Evolutionary conservation across 2,329 filamentous ascomycete species (phyloP), one percentile per base, ranked within the genome.

Genomic region (Fonsecaea pedrosoi): DNA sequence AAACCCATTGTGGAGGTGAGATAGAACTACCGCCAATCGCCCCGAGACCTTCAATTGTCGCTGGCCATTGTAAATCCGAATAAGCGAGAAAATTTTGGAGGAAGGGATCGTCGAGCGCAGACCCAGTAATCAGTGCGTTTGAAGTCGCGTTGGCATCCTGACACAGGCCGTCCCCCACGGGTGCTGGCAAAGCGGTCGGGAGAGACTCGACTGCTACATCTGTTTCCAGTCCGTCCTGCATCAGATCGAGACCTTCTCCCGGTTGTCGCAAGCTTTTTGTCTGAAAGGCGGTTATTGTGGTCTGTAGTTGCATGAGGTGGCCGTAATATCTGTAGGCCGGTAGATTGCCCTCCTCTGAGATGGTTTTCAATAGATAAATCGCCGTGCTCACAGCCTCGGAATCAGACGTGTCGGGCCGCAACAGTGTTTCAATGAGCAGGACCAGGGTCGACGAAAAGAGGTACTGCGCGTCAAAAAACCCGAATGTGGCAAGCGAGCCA

Each of bases 391-490:
- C 35, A 5, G 62, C 62, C 13, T 53, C 45, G 10, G 62, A 30
- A 50, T 65, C 55, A 21, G 21, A 40, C 9, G 40, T 18, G 30
- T 59, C 54, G 6, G 62, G 62, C 12, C 35, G 53, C 34, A 55
- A 34, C 18, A 65, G 50, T 21, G 40, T 45, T 6, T 37, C 35
- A 4, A 59, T 65, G 4, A 65, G 38, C 15, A 65, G 62, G 10
- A 65, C 42, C 35, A 65, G 38, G 30, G 62, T 55, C 13, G 62
- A 53, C n/a, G 62, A 54, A 45, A 65, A 65, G 1, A 55, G 32
- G 38, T 65, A 55, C 0, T 65, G 42, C 15, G 42, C 62, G 30
- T 65, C 62, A 2, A 65, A 54, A 37, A 32, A 54, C 13, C 62
- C 62, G 35, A 54, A 65, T 2, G 45, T 37, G 18, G 62, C 62